Percentiles rank a stretch among this genome's conserved stretches.
These are phyloP conservation scores for Fomitopsis schrenkii DNA, from an alignment of 1,284 basidiomycete species.

Conservation along the genomic window DNA sequence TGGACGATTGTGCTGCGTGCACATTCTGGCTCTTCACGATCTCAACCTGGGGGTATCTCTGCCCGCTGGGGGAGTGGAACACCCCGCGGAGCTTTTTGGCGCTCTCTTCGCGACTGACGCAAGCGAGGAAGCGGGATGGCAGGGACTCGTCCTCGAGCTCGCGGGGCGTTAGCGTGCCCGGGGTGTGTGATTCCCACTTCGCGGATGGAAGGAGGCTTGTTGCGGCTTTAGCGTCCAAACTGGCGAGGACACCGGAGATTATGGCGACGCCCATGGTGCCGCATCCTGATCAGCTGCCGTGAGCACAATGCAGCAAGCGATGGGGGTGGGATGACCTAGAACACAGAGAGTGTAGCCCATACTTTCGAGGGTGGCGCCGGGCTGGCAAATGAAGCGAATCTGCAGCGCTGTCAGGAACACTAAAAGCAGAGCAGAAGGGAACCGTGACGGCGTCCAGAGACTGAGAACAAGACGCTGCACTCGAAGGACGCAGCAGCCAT, in stretches of 20 bases:
- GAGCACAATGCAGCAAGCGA: constrained; percentile 5
- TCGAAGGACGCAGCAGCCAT: constrained; percentile 2
- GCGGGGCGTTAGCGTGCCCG: constrained; percentile 77
- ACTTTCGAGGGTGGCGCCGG: constrained; percentile 7
- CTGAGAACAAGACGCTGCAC: not conserved
- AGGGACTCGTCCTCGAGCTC: constrained; percentile 58
- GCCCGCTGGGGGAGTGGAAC: constrained; percentile 55
- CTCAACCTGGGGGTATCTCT: constrained; percentile 59
- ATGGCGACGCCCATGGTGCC: constrained; percentile 99
- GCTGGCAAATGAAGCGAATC: constrained; percentile 11
- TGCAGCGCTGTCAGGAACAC: constrained; percentile 6
- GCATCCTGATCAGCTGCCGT: constrained; percentile 62
- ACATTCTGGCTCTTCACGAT: constrained; percentile 73
- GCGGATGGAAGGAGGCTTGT: constrained; percentile 24
- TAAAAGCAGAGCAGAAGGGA: constrained; percentile 1
- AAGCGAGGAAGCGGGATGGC: constrained; percentile 85
- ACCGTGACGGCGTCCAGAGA: not conserved
- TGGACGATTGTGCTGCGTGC: constrained; percentile 65
- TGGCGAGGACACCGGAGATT: constrained; percentile 84
- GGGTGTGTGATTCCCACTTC: constrained; percentile 82
- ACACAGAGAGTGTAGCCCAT: constrained; percentile 66
- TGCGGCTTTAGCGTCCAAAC: constrained; percentile 51
- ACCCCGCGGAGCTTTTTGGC: constrained; percentile 65
- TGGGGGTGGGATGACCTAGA: constrained; percentile 36
- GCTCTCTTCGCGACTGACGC: constrained; percentile 80